Evolutionary conservation across 2,329 filamentous ascomycete species (phyloP), one percentile per base, ranked within the genome.

Genomic region (Thielaviopsis euricoi): DNA sequence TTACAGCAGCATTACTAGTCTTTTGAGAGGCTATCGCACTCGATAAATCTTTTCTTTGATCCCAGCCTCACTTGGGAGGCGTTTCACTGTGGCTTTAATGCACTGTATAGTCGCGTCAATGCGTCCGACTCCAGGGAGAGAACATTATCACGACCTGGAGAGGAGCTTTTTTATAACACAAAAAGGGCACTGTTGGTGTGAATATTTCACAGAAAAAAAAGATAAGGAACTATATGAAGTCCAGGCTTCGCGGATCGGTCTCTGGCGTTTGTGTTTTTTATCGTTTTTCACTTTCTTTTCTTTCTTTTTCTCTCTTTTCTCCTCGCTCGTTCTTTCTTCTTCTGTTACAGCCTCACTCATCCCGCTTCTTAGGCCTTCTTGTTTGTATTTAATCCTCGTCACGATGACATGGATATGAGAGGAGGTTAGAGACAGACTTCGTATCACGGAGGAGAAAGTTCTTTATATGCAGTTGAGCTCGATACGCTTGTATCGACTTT

Each of bases 241-340:
- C 56, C 25, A 53, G 56, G 56, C 50, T 53, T 51, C 43, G 40
- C 43, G 57, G 52, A 54, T 58, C 52, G 57, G 57, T 58, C 52
- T 54, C 25, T 51, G 37, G 57, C 57, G 43, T 55, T 58, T 58
- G 21, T 58, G 15, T 26, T 53, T 53, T 53, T 40, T 13, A 51
- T 49, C 29, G 48, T 23, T 50, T 37, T 51, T n/a, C 29, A 26
- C 15, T 17, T 17, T 26, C 15, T 25, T n/a, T 43, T 51, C 10
- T 37, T 50, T 49, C 17, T 26, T 37, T 12, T 53, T 19, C 19
- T 40, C 40, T 21, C 52, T 17, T 17, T 37, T 17, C 21, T 37
- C 13, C 22, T 23, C 49, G 26, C 40, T 23, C 37, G 26, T 52
- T 43, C 25, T 40, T 33, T 59, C 4, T 55, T 26, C 13, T 25